phyloP scores from a whole-genome alignment of 139 green algal genomes.

The Desmodesmus armatus region DNA sequence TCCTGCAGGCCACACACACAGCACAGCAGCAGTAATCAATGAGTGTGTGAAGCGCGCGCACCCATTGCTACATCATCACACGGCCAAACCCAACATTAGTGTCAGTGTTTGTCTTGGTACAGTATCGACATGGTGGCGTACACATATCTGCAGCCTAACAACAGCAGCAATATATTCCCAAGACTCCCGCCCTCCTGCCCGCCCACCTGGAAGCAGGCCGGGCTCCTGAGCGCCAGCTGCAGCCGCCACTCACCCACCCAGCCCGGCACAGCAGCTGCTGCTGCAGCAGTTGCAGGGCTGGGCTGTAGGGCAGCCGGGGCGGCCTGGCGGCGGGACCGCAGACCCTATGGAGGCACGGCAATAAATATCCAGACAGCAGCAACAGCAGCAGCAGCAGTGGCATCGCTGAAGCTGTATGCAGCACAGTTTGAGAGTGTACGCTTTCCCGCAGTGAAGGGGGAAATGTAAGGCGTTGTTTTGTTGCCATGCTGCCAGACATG shows the following conservation, averaged over 20 bases:
- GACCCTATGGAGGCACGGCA: not conserved
- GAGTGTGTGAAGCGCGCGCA: not conserved
- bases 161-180: not conserved
- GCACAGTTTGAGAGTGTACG: no score
- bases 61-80: no score
- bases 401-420: not conserved
- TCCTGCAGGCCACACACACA: constrained; percentile 21
- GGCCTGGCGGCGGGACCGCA: not conserved
- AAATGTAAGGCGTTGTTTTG: no score
- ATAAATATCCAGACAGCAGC: not conserved
- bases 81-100: no score
- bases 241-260: constrained; percentile 72
- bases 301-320: not conserved
- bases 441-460: no score
- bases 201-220: constrained; percentile 41
- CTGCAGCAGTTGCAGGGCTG: not conserved
- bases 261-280: constrained; percentile 22
- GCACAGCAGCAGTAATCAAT: not conserved
- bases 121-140: no score
- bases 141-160: not conserved
- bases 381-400: constrained; percentile 6
- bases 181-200: not conserved
- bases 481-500: no score
- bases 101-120: no score
- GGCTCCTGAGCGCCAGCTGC: constrained; percentile 49